These are phyloP conservation scores for Protomyces macrosporus DNA, from an alignment of 1,139 yeast species.

Conservation along the genomic window DNA sequence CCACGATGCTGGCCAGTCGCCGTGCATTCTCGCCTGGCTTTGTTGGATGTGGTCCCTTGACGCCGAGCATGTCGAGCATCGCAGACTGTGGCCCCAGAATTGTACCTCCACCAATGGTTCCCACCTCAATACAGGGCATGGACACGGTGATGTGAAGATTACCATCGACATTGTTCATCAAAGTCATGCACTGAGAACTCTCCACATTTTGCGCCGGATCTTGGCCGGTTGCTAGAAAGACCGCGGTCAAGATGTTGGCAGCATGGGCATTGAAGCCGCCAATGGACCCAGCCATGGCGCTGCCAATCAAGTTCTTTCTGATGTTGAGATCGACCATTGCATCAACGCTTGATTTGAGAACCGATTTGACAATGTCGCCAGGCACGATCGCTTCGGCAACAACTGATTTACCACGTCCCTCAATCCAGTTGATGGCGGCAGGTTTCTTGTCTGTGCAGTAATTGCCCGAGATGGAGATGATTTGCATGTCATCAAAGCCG, in stretches of 20 bases:
- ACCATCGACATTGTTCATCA: constrained; percentile 76
- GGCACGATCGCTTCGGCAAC: constrained; percentile 97
- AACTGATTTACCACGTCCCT: constrained; percentile 96
- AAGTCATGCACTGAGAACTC: constrained; percentile 91
- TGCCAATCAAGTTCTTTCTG: constrained; percentile 84
- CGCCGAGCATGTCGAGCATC: constrained; percentile 89
- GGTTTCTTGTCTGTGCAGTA: constrained; percentile 97
- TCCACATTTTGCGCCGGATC: constrained; percentile 60
- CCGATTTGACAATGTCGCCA: constrained; percentile 67
- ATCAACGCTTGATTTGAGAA: constrained; percentile 84
- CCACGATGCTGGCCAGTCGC: constrained; percentile 89
- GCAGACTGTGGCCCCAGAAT: constrained; percentile 95
- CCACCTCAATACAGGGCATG: constrained; percentile 98
- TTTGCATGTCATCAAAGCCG: constrained; percentile 91
- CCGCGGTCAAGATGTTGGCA: constrained; percentile 90
- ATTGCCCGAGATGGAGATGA: constrained; percentile 91
- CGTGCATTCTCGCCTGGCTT: constrained; percentile 93
- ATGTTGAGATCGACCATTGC: constrained; percentile 87
- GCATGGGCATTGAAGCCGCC: constrained; percentile 99
- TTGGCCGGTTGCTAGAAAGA: constrained; percentile 91
- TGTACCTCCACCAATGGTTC: constrained; percentile 99
- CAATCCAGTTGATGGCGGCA: constrained; percentile 98
- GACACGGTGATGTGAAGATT: constrained; percentile 87
- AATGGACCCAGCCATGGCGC: constrained; percentile 97
- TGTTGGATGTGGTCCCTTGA: constrained; percentile 91